Percentiles rank a stretch among this genome's conserved stretches.
Evolutionary conservation across 805 yeast genomes (phyloP).

Genomic region (Pichia sporocuriosa): DNA sequence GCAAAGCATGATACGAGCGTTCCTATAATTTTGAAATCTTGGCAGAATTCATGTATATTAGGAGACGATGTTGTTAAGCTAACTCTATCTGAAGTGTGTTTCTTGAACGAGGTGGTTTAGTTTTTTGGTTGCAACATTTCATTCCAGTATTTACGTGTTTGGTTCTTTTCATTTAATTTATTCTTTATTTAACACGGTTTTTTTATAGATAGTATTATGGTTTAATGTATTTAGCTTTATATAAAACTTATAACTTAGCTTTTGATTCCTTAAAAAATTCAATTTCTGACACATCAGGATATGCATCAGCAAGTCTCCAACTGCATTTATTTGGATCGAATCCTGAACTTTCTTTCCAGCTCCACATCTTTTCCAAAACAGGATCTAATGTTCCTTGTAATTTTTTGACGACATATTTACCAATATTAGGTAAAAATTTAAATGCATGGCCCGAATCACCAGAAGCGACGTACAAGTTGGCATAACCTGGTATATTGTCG

Average conservation of each 20-base stretch:
- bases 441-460: slow-evolving; percentile 43
- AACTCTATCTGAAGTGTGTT: too few relatives aligned
- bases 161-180: too few relatives aligned
- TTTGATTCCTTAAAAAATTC: slow-evolving; percentile 5
- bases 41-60: too few relatives aligned
- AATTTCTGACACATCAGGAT: slow-evolving; percentile 10
- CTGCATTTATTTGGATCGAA: slow-evolving; percentile 17
- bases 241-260: background rate
- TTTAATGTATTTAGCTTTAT: background rate
- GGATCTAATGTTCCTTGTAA: slow-evolving; percentile 20
- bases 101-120: too few relatives aligned
- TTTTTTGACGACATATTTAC: slow-evolving; percentile 31
- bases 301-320: slow-evolving; percentile 17
- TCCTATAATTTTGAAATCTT: background rate
- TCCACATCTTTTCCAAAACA: slow-evolving; percentile 25
- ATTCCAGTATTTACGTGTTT: background rate
- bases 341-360: slow-evolving; percentile 19
- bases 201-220: too few relatives aligned
- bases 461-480: slow-evolving; percentile 32
- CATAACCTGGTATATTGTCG: slow-evolving; percentile 29
- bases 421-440: slow-evolving; percentile 40
- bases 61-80: too few relatives aligned
- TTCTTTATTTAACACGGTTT: too few relatives aligned
- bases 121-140: background rate
- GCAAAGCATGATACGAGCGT: slow-evolving; percentile 1